Evolutionary conservation across 2,329 filamentous ascomycete genomes (phyloP).

Genomic region (Calonectria pseudoturangicola): DNA sequence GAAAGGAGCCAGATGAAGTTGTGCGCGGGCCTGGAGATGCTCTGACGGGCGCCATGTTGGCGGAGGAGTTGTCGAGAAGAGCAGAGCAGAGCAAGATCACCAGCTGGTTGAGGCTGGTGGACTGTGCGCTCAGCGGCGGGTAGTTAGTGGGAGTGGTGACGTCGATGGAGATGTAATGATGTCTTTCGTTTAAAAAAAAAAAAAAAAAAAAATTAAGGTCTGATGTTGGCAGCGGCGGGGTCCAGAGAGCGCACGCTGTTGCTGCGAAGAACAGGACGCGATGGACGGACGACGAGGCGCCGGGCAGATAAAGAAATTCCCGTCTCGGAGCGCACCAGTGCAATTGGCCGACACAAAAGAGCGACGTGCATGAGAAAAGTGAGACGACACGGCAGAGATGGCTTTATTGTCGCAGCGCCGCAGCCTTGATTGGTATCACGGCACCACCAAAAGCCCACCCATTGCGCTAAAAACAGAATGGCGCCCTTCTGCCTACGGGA

Average conservation of each 20-base stretch:
- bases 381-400: constrained; percentile 19
- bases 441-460: constrained; percentile 15
- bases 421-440: constrained; percentile 24
- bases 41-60: constrained; percentile 48
- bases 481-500: background rate
- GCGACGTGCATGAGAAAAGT: constrained; percentile 11
- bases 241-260: too few relatives aligned
- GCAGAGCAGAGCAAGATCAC: background rate
- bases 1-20: constrained; percentile 68
- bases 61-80: background rate
- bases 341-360: constrained; percentile 21
- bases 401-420: constrained; percentile 26
- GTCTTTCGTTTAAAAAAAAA: background rate
- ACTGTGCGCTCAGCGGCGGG: background rate
- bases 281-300: background rate
- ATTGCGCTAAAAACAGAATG: constrained; percentile 25
- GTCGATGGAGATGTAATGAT: background rate
- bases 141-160: background rate
- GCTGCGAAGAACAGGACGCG: too few relatives aligned
- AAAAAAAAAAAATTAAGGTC: background rate
- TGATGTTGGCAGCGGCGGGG: too few relatives aligned
- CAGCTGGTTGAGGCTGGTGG: background rate
- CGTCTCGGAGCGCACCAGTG: background rate
- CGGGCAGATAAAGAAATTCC: background rate
- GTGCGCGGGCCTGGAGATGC: constrained; percentile 46